Base-by-base conservation (phyloP, 345 rosid genomes). In the Bruguiera parviflora region DNA sequence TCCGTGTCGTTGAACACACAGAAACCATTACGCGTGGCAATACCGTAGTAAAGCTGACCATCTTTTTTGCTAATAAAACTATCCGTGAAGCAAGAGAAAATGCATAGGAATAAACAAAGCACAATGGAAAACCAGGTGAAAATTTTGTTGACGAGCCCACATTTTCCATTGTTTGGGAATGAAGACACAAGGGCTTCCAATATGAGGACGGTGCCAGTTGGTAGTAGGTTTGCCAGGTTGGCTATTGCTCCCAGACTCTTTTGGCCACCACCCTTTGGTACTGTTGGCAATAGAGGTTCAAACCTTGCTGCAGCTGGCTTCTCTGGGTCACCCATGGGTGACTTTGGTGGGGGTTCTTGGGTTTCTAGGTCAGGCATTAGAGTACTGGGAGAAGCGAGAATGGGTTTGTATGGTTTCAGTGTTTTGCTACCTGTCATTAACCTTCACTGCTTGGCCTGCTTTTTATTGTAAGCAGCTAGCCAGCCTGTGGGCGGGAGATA, bases 21-120 rank as follows among this genome's bases (percentile, higher is more conserved):
- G 0, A 89, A 64, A 19, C 87, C 86, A 0, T 73, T 33, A 8
- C 4, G 0, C 0, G 86, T 87, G 64, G 89, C 95, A 0, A 89
- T 43, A 2, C 87, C 84, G 27, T 85, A 78, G 66, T 77, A 77
- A 22, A 87, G 51, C 56, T 72, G 78, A 13, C 80, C 78, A 20
- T 82, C 77, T 0, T 10, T 37, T 1, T 55, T 52, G 8, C 70
- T 84, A 2, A 37, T 22, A 71, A 84, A 78, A 65, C 89, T 84
- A 49, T 89, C 88, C 0, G 85, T 85, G 78, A 86, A 86, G 27
- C 84, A 82, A 65, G 84, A 81, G 60, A 87, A 35, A 53, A 84
- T 76, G 64, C 91, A 79, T 3, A 70, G 49, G 13, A 70, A 3
- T 0, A 83, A 74, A 49, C 84, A 78, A 7, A 51, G 0, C 3